These are phyloP conservation scores for Candida labiduridarum DNA, from an alignment of 1,139 yeast genomes.

Conservation along the genomic window DNA sequence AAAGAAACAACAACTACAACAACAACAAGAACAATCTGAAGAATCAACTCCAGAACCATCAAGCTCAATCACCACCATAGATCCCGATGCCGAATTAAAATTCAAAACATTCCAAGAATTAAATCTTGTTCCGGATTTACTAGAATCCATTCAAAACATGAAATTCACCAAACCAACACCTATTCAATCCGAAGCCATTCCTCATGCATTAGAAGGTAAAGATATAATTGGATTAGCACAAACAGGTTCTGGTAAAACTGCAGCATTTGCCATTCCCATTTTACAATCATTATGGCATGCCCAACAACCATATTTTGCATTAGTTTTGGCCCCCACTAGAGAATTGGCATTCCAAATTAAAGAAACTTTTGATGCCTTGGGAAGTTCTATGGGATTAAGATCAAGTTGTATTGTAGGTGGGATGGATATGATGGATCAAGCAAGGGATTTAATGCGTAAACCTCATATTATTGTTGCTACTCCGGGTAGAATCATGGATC, in stretches of 20 bases:
- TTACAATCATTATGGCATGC: slow-evolving; percentile 88
- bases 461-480: slow-evolving; percentile 97
- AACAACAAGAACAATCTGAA: slow-evolving; percentile 15
- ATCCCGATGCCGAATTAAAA: slow-evolving; percentile 28
- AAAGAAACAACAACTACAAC: slow-evolving; percentile 24
- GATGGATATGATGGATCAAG: slow-evolving; percentile 98
- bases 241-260: slow-evolving; percentile 86
- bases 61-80: slow-evolving; percentile 15
- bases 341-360: slow-evolving; percentile 96
- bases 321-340: slow-evolving; percentile 94
- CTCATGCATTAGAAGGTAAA: slow-evolving; percentile 85
- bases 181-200: slow-evolving; percentile 88
- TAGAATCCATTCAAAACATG: slow-evolving; percentile 74
- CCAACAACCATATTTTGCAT: slow-evolving; percentile 84
- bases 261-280: slow-evolving; percentile 88
- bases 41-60: slow-evolving; percentile 11
- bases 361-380: slow-evolving; percentile 93
- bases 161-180: slow-evolving; percentile 80
- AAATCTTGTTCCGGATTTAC: slow-evolving; percentile 74
- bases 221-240: slow-evolving; percentile 83
- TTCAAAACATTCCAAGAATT: slow-evolving; percentile 51
- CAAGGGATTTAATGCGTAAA: slow-evolving; percentile 87
- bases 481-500: slow-evolving; percentile 80
- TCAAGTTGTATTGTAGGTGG: slow-evolving; percentile 94
- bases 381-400: slow-evolving; percentile 86